Base-by-base conservation (phyloP, 768 basidiomycete genomes). In the Gymnopilus dilepis region DNA sequence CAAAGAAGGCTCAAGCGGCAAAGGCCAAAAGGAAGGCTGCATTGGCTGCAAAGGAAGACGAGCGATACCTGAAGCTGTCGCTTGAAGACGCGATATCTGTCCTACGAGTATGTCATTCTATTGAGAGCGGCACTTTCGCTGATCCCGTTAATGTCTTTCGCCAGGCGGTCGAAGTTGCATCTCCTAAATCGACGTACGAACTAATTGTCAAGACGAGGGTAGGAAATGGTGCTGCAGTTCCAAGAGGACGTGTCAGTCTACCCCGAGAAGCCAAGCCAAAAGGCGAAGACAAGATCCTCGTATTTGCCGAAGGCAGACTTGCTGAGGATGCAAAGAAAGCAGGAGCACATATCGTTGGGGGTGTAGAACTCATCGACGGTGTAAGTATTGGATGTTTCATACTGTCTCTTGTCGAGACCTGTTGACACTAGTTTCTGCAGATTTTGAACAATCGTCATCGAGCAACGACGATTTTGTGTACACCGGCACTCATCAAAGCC, bases 261-360 rank as follows among this genome's bases (percentile, higher is more conserved):
- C 94, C 95, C 0, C 80, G 87, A 50, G 93, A 96, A 68, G 85
- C 90, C 38, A 93, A 92, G 69, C 74, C 85, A 26, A 87, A 85
- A 67, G 70, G 80, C 33, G 84, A 88, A 67, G 91, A 92, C 62
- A 87, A 84, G 58, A 88, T 99, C 56, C 82, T 97, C n/a, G 95
- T 97, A 30, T 98, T 99, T 69, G 95, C 95, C 3, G 92, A 95
- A 67, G 94, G 94, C 5, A 80, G 86, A 58, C 81, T 84, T 53
- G 93, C 90, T 17, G 91, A 93, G 19, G 88, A 91, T 26, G 97
- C 97, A 0, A 88, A 84, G 74, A 85, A 81, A 42, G 93, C 94
- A 4, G 97, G 97, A 6, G 97, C 96, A 1, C 86, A 94, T 61
- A 85, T 91, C 62, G 93, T 98, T 15, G 97, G 97, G 47, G 97